These are phyloP conservation scores for Naganishia sp. DNA, from an alignment of 1,284 basidiomycete genomes.

Conservation along the genomic window DNA sequence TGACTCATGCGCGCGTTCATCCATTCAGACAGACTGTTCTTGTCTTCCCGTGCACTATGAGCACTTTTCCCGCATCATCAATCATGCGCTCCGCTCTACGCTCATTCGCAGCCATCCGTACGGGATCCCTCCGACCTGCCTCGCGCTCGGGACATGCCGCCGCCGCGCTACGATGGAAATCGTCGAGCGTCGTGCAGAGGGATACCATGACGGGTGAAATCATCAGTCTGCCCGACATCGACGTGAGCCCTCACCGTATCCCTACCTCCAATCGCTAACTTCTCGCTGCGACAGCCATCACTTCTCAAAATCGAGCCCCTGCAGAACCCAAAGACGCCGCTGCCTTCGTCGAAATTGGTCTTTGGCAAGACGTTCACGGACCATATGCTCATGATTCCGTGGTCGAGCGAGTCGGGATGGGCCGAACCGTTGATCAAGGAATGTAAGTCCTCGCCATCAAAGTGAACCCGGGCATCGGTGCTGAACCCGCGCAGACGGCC, in stretches of 20 bases:
- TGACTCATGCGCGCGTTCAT: neutral
- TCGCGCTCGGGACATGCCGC: neutral
- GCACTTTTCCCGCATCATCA: too few relatives aligned
- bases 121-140: neutral
- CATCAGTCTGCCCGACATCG: conserved; percentile 56
- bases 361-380: conserved; percentile 70
- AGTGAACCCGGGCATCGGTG: neutral
- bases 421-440: conserved; percentile 78
- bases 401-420: conserved; percentile 76
- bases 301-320: conserved; percentile 60
- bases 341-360: conserved; percentile 53
- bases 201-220: conserved; percentile 59
- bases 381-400: conserved; percentile 87
- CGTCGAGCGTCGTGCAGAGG: conserved; percentile 26
- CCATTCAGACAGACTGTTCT: too few relatives aligned
- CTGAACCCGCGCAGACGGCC: conserved; percentile 59
- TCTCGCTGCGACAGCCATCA: conserved; percentile 53
- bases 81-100: conserved; percentile 22
- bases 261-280: neutral
- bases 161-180: conserved; percentile 14
- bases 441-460: conserved; percentile 59
- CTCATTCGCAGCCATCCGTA: neutral
- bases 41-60: neutral
- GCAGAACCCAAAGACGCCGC: conserved; percentile 51
- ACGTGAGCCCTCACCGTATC: conserved; percentile 46